Evolutionary conservation across 257 asterid species (phyloP).

Genomic region (Solanum neorickii): DNA sequence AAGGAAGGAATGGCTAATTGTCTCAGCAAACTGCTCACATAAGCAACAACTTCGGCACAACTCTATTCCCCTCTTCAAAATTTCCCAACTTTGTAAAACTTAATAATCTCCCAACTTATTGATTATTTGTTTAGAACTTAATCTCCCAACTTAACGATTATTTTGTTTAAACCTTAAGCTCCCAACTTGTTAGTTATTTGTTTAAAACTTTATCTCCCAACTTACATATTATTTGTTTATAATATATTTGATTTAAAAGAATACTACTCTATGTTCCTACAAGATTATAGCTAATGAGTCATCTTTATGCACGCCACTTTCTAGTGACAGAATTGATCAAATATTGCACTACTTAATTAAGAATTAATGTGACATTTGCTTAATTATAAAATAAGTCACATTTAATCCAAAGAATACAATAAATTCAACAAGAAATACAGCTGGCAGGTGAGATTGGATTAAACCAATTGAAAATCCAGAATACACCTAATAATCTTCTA

Average conservation of each 20-base stretch:
- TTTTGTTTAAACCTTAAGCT: not conserved
- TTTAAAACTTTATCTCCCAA: not conserved
- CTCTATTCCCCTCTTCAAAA: too few species aligned
- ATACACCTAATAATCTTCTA: constrained; percentile 15
- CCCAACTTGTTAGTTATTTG: not conserved
- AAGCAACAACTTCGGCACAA: too few species aligned
- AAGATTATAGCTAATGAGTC: not conserved
- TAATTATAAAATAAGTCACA: not conserved
- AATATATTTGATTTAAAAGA: not conserved
- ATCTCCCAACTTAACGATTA: not conserved
- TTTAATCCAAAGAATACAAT: not conserved
- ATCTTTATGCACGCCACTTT: not conserved
- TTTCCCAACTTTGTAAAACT: too few species aligned
- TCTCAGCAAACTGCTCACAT: too few species aligned
- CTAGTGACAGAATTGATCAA: not conserved
- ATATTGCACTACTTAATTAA: not conserved
- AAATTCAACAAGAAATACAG: not conserved
- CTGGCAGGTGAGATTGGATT: not conserved
- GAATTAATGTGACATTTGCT: not conserved
- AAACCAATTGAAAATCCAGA: constrained; percentile 2
- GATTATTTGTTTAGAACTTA: too few species aligned
- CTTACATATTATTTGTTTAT: not conserved
- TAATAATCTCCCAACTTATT: too few species aligned
- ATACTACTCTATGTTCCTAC: not conserved
- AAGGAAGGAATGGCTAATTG: too few species aligned